Evolutionary conservation across 768 basidiomycete species (phyloP), one percentile per base, ranked within the genome.

Genomic region (Gymnopilus junonius): DNA sequence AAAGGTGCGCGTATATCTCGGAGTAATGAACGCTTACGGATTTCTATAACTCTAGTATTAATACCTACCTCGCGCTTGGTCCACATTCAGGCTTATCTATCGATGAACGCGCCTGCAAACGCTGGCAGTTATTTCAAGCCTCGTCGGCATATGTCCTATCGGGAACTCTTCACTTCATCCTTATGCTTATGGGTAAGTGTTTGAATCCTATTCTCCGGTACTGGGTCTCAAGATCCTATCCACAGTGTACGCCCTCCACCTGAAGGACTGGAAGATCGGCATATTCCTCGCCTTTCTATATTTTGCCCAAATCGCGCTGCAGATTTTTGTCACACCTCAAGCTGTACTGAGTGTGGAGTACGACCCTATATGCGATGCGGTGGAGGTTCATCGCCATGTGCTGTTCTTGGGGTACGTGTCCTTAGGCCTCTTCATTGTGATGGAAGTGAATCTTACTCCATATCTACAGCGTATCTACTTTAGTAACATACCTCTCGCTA

Each of bases 161-260:
- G 21, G 62, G 37, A 4, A 50, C 59, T 11, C 50, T 66, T 14
- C 59, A 66, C 45, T 29, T 53, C 5, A 63, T 63, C n/a, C 34
- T 63, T 2, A 66, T 63, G 62, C 32, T 66, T 20, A 62, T 66
- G 32, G 20, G 61, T 65, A 20, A 21, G 35, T 39, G 4, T 15
- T 14, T 31, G 6, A 14, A 8, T 6, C 45, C 32, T n/a, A 1
- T 4, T 31, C 8, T 7, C 15, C 15, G 21, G 3, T 46, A 12
- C 4, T 25, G 14, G 39, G 12, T 12, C 10, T 8, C 4, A 5
- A 25, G 27, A 4, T 17, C 25, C 11, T 3, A 23, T 2, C 17
- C 15, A 6, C n/a, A 66, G 65, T 66, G 3, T 66, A 63, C 32
- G 65, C 65, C 3, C 39, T 66, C 1, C 42, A 66, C 37, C 8